These are phyloP conservation scores for Candida alai DNA, from an alignment of 805 yeast species.

Conservation along the genomic window DNA sequence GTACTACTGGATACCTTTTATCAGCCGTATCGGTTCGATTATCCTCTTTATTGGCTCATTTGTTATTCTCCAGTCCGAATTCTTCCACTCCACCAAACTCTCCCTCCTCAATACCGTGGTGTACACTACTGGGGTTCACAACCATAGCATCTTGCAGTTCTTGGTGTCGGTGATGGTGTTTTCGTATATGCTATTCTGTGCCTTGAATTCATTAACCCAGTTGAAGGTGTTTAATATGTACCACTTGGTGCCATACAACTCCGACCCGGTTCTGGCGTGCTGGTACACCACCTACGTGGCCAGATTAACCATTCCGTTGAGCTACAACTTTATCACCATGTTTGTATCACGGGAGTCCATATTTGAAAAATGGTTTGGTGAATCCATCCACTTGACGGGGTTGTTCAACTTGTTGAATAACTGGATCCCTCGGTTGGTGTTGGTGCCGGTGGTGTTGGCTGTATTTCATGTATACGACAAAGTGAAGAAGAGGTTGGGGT, in stretches of 20 bases:
- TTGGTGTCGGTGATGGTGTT: slow-evolving; percentile 41
- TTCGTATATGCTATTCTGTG: slow-evolving; percentile 64
- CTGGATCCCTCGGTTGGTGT: slow-evolving; percentile 68
- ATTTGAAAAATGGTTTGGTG: slow-evolving; percentile 73
- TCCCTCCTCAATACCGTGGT: slow-evolving; percentile 54
- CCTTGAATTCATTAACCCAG: slow-evolving; percentile 62
- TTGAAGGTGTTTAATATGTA: slow-evolving; percentile 72
- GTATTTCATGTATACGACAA: slow-evolving; percentile 64
- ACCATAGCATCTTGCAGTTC: slow-evolving; percentile 28
- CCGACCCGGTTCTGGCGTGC: slow-evolving; percentile 71
- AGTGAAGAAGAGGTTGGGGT: slow-evolving; percentile 40
- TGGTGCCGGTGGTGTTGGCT: slow-evolving; percentile 67
- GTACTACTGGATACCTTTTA: slow-evolving; percentile 43
- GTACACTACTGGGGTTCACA: slow-evolving; percentile 11
- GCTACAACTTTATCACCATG: slow-evolving; percentile 72
- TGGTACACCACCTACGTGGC: slow-evolving; percentile 80
- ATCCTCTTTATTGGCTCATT: slow-evolving; percentile 44
- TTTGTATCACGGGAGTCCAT: slow-evolving; percentile 48
- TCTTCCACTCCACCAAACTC: slow-evolving; percentile 62
- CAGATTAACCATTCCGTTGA: slow-evolving; percentile 64
- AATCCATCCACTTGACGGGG: slow-evolving; percentile 70
- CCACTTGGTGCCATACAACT: slow-evolving; percentile 65
- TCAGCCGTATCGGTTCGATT: slow-evolving; percentile 42
- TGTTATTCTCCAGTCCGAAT: slow-evolving; percentile 66
- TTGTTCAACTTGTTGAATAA: slow-evolving; percentile 69